Evolutionary conservation across 495 filamentous ascomycete species (phyloP).

Genomic region (Trichocladium uniseriatum): DNA sequence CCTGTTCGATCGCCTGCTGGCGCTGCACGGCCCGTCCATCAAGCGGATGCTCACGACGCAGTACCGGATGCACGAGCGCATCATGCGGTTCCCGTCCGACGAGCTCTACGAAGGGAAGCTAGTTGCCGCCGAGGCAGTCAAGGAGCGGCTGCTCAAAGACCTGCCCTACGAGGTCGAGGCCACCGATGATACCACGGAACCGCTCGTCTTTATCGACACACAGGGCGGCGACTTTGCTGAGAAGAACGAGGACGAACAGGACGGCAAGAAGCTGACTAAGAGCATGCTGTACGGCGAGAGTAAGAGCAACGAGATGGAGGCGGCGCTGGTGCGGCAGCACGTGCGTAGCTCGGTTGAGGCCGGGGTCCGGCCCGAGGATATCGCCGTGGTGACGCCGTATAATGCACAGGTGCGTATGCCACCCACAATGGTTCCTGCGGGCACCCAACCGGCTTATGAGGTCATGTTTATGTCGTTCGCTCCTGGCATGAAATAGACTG

Average conservation of each 20-base stretch:
- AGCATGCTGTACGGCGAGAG: slow-evolving; percentile 62
- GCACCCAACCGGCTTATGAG: background rate
- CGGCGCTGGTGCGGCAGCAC: slow-evolving; percentile 66
- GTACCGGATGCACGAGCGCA: slow-evolving; percentile 94
- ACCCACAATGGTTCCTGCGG: background rate
- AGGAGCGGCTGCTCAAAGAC: slow-evolving; percentile 60
- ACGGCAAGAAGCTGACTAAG: slow-evolving; percentile 23
- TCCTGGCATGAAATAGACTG: background rate
- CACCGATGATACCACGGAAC: slow-evolving; percentile 81
- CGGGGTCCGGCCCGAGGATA: slow-evolving; percentile 68
- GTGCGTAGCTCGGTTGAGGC: slow-evolving; percentile 65
- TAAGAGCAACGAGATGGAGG: slow-evolving; percentile 91
- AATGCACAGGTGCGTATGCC: slow-evolving; percentile 64
- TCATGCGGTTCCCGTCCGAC: slow-evolving; percentile 89
- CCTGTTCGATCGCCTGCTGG: slow-evolving; percentile 80
- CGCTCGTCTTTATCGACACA: slow-evolving; percentile 90
- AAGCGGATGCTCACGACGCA: slow-evolving; percentile 96
- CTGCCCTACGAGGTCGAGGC: slow-evolving; percentile 69
- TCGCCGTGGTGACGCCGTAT: slow-evolving; percentile 93
- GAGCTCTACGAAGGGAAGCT: slow-evolving; percentile 78
- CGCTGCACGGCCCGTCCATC: slow-evolving; percentile 69
- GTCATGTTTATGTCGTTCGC: slow-evolving; percentile 12
- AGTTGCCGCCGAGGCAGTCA: slow-evolving; percentile 69
- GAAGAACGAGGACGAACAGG: slow-evolving; percentile 27
- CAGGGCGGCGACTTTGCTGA: slow-evolving; percentile 82